Conservation (phyloP, 176 grass and related monocot genomes). For the Oropetium thomaeum region DNA sequence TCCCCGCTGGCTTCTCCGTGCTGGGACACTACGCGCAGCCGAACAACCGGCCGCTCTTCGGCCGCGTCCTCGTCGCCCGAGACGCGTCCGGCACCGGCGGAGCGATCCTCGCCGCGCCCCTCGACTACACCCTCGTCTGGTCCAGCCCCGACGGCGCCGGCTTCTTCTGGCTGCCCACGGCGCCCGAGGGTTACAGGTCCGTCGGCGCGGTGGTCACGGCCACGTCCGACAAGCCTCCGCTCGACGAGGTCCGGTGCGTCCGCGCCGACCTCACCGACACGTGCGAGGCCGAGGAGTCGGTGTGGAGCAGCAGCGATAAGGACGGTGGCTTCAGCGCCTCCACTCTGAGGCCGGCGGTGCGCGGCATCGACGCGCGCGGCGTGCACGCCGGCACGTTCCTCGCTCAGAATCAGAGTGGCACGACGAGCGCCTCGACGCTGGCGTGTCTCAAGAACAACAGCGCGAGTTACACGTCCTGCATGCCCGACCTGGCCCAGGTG, state of each 20-base stretch:
- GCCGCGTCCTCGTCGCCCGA: constrained; percentile 52
- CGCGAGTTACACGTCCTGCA: constrained; percentile 39
- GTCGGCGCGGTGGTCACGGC: constrained; percentile 53
- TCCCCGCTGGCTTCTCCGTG: constrained; percentile 54
- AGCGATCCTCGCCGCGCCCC: constrained; percentile 34
- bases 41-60: constrained; percentile 63
- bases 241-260: constrained; percentile 55
- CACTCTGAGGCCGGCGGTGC: constrained; percentile 37
- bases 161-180: constrained; percentile 68
- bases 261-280: constrained; percentile 65
- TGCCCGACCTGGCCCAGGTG: constrained; percentile 64
- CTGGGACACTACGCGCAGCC: constrained; percentile 72
- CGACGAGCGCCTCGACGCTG: constrained; percentile 4
- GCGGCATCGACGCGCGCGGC: constrained; percentile 53
- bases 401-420: no score
- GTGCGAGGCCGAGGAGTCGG: constrained; percentile 47
- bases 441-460: constrained; percentile 71
- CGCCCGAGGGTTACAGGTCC: constrained; percentile 47
- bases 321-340: constrained; percentile 40
- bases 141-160: constrained; percentile 55
- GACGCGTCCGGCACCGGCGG: constrained; percentile 19
- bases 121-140: constrained; percentile 66
- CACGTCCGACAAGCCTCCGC: constrained; percentile 47
- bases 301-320: constrained; percentile 49
- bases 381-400: constrained; percentile 62